A percentile compares a stretch with the other conserved stretches of the same genome.
These are phyloP conservation scores for Wallacemonas sp. DNA, from an alignment of 208 protist genomes.

Conservation along the genomic window DNA sequence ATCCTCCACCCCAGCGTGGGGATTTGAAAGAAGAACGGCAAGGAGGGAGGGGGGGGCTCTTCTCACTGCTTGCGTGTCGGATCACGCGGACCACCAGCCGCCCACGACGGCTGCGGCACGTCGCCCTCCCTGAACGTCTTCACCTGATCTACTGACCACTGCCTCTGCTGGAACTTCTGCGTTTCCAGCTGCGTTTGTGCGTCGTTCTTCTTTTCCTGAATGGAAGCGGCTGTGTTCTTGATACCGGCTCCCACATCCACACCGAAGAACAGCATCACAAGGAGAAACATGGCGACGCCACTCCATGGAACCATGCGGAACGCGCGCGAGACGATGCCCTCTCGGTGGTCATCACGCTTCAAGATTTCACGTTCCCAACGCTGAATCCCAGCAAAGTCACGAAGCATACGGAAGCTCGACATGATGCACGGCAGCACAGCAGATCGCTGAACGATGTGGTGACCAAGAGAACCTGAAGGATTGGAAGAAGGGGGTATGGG, in stretches of 20 bases:
- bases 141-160: slow-evolving; percentile 84
- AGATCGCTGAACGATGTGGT: too few species aligned
- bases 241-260: slow-evolving; percentile 77
- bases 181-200: slow-evolving; percentile 57
- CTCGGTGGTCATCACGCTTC: slow-evolving; percentile 40
- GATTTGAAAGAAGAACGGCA: background rate
- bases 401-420: slow-evolving; percentile 58
- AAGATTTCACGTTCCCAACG: slow-evolving; percentile 74
- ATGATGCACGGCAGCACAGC: background rate
- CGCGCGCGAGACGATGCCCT: slow-evolving; percentile 36
- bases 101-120: slow-evolving; percentile 71
- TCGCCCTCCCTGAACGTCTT: slow-evolving; percentile 68
- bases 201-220: slow-evolving; percentile 77
- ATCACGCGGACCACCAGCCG: slow-evolving; percentile 48
- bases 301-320: slow-evolving; percentile 76
- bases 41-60: background rate
- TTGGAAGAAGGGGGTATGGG: background rate
- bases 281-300: slow-evolving; percentile 76
- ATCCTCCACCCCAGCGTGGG: too few species aligned
- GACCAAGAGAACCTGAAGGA: too few species aligned
- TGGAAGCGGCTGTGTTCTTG: slow-evolving; percentile 66
- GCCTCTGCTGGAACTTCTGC: slow-evolving; percentile 62
- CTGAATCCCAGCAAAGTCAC: slow-evolving; percentile 65
- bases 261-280: slow-evolving; percentile 86
- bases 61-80: slow-evolving; percentile 7